Evolutionary conservation across 2,329 filamentous ascomycete genomes (phyloP).

Genomic region (Talaromyces atroroseus): DNA sequence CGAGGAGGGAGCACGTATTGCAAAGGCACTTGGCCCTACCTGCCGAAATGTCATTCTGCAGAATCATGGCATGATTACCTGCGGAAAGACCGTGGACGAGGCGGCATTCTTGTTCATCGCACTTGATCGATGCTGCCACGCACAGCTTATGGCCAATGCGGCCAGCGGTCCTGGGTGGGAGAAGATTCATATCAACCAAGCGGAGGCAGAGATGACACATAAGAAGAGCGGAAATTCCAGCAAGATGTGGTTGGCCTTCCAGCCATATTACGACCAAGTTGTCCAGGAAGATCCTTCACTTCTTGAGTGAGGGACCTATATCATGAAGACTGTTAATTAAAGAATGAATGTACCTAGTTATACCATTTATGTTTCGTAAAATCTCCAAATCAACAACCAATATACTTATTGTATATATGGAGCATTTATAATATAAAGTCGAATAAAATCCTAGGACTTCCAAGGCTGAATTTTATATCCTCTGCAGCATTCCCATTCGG

Average conservation of each 20-base stretch:
- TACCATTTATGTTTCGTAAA: not conserved
- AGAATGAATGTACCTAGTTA: not conserved
- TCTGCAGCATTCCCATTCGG: too few relatives aligned
- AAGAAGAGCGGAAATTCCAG: conserved; percentile 9
- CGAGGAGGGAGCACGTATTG: conserved; percentile 4
- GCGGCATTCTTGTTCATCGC: conserved; percentile 3
- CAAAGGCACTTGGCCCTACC: not conserved
- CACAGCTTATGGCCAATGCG: conserved; percentile 1
- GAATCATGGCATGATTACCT: conserved; percentile 3
- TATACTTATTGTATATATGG: too few relatives aligned
- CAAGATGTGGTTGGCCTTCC: conserved; percentile 8
- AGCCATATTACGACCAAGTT: conserved; percentile 5
- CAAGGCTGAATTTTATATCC: too few relatives aligned
- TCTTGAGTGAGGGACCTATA: not conserved
- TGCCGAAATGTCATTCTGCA: not conserved
- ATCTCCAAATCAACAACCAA: not conserved
- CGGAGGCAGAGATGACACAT: conserved; percentile 3
- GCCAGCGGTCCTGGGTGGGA: not conserved
- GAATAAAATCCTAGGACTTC: too few relatives aligned
- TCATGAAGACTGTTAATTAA: not conserved
- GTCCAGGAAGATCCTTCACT: conserved; percentile 1
- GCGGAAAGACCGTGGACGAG: conserved; percentile 1
- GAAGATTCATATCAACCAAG: conserved; percentile 1
- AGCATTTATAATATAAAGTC: too few relatives aligned
- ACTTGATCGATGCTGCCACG: conserved; percentile 1